Base-by-base conservation (phyloP, 2,329 filamentous ascomycete genomes). In the Aspergillus sp. region DNA sequence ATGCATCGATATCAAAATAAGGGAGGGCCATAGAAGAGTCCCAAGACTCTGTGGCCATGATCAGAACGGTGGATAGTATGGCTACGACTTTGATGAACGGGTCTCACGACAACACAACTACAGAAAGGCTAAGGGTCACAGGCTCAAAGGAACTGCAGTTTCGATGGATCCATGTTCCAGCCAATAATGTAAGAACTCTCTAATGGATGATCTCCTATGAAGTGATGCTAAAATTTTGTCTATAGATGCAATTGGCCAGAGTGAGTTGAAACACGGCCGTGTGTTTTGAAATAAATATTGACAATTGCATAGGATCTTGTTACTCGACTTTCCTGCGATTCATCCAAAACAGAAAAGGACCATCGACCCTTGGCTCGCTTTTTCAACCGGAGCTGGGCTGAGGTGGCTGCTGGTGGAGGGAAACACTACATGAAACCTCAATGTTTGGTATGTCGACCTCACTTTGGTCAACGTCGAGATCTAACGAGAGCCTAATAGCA, bases 391-490 rank as follows among this genome's bases (percentile, higher is more conserved):
- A 45, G 41, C 30, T 44, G 36, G 44, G 33, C 37, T 19, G 32
- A 45, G 31, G 11, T 51, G 4, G 36, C 46, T 10, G 49, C 49
- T 13, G 49, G 44, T 11, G 44, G 39, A 12, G 12, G 30, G 26
- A 46, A 47, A 32, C 30, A 27, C 10, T 51, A 49, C 33, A 49
- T 49, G 36, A 51, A 51, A 35, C 46, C 49, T 26, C 43, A 46
- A n/a, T 49, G 35, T 33, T 5, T 43, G 27, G 46, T 49, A 42
- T 12, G 45, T 37, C 27, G 13, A 27, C 6, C 7, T 5, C 27
- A 12, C 7, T 28, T 13, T 7, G 8, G 7, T n/a, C 27, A 29
- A n/a, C 6, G 6, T 28, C 11, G 27, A 27, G 28, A 11, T 12
- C 19, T 19, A 19, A 19, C 19, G 4, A 19, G 19, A 19, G 4